Evolutionary conservation across 2,329 filamentous ascomycete species (phyloP), one percentile per base, ranked within the genome.

Genomic region (Stagonosporopsis tanaceti): DNA sequence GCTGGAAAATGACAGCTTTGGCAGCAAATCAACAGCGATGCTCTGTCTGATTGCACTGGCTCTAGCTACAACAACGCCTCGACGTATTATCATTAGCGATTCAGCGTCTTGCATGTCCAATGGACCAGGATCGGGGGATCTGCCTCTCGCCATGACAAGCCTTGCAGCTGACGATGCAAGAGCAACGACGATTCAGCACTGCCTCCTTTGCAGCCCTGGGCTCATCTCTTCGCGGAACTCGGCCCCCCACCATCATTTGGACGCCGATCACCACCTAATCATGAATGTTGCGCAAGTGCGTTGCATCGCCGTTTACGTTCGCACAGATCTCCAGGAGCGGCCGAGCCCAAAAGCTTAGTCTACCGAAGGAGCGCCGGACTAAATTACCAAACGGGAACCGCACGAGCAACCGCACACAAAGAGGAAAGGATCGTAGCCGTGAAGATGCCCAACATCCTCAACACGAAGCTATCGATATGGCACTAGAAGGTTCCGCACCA

Each of bases 81-180:
- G 35, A 56, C 46, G 53, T 39, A 50, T 32, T 27, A 35, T 37
- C 37, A 44, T 44, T 39, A 25, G 27, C 54, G 54, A 57, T 53
- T 57, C 54, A 57, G 44, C 28, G 34, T 57, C 48, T 48, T 52
- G 54, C 54, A 57, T 53, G 25, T 50, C 15, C 48, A 53, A 44
- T 34, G 38, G 37, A 39, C 54, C 52, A 53, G 54, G 54, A 53
- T 57, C 38, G 48, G 44, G 48, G 38, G 54, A 57, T 57, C 54
- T 57, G 24, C 54, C 39, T 44, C 25, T 30, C 32, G 34, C 54
- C 30, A 35, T 47, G 44, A 53, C 54, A 57, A 42, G 47, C 35
- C 53, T 51, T 47, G 38, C 37, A 6, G 20, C 44, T 30, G 44
- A 25, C 47, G 30, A 35, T 34, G 40, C 44, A 44, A 44, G 28